Evolutionary conservation across 257 asterid genomes (phyloP), one percentile per base, ranked within the genome.

Genomic region (Solanum paucissectum): DNA sequence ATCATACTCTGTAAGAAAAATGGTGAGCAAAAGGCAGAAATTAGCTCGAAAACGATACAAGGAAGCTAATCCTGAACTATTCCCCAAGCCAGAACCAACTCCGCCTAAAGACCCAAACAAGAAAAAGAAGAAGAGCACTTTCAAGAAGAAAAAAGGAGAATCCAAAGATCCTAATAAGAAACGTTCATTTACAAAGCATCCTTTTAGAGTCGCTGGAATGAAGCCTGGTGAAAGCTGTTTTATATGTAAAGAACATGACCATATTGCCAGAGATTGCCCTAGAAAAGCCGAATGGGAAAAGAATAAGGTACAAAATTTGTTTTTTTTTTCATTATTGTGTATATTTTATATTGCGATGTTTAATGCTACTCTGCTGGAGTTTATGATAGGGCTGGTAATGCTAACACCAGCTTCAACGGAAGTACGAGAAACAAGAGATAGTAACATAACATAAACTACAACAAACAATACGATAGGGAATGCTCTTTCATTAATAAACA

Each of bases 171-270:
- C 92, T 77, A 94, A 68, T 12, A 87, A 46, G 87, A 94, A 89
- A 83, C 76, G 91, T 14, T 89, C 92, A 1, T 83, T 20, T 91
- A 90, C 40, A 11, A 93, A 93, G 40, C 98, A 94, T 77, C 98
- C 96, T 29, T 95, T 97, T 60, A 91, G 99, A 88, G 92, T 97
- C 5, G 93, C 98, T 46, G 99, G 99, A 16, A 93, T 95, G 98
- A 95, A 92, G 93, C 98, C 99, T 52, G 99, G 99, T n/a, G 98
- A 95, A 87, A 97, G 98, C 91, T 97, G 99, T 90, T 95, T 81
- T 40, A 97, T 97, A 20, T 97, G 99, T 92, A 95, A 87, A 90
- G 94, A 87, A 3, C 89, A 90, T 1, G 96, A 95, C 91, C 99
- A 97, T 73, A 95, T 97, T 90, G 97, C 98, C 34, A 97, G 91